Evolutionary conservation across 148 eudicot species (phyloP), one percentile per base, ranked within the genome.

Genomic region (Arbutus unedo): DNA sequence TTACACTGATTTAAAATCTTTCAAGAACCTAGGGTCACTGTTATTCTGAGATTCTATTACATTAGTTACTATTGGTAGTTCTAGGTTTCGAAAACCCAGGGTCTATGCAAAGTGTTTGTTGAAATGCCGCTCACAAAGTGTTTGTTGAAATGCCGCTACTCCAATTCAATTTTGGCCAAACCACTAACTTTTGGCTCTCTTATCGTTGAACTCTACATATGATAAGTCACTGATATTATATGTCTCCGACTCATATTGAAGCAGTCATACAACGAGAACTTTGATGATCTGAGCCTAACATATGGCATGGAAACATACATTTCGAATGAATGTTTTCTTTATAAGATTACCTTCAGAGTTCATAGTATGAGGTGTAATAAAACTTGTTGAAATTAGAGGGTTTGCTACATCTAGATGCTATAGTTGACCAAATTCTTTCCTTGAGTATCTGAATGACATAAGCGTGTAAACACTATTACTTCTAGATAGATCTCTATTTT

Each of bases 391-490:
- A 15, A 25, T 25, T 66, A 66, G 6, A 3, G 71, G 43, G 15
- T 66, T 91, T 48, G 43, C 71, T 10, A 0, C 43, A 25, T 9
- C 31, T 66, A 10, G 71, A 25, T 66, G 11, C 43, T 11, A 21
- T 13, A 14, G 23, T 3, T 1, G 43, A 66, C 31, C 23, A 66
- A 66, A 25, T 13, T 25, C 31, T 38, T 43, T 66, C 6, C 10
- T 25, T 38, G 71, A 25, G 43, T 25, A 66, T 25, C 43, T 10
- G 71, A 25, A 11, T 66, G 31, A 9, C 10, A 15, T 25, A 66
- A 23, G 3, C 31, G 6, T 4, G 3, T 21, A 64, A 14, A 97
- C 92, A 49, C 94, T 97, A n/a, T n/a, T 23, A 10, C 25, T 66
- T 43, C 4, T 0, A 1, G 71, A 25, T 25, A 66, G 71, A n/a